Conservation (phyloP, 1,139 yeast genomes). For the Protomyces inundatus region DNA sequence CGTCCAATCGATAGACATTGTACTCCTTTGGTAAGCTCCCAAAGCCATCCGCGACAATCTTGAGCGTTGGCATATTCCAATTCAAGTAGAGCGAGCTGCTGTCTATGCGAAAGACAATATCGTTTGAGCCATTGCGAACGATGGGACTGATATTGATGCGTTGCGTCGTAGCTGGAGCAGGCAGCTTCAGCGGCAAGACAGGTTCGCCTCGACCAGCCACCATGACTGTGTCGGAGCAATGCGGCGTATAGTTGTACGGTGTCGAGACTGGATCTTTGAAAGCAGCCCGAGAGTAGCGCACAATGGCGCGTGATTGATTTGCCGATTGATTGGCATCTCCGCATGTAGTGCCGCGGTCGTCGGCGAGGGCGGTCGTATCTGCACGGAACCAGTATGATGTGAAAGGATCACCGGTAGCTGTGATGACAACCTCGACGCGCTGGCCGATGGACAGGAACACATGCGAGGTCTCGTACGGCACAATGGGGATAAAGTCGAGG, state of each 20-base stretch:
- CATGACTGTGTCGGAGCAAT: not conserved
- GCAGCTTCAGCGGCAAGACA: not conserved
- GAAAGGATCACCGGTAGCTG: slow-evolving; percentile 22
- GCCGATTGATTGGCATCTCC: not conserved
- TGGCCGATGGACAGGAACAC: slow-evolving; percentile 47
- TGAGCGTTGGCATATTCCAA: not conserved
- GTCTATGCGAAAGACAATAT: not conserved
- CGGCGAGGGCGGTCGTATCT: slow-evolving; percentile 28
- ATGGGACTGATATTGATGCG: not conserved
- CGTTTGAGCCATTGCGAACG: not conserved
- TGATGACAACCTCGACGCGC: slow-evolving; percentile 59
- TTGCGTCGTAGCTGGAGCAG: not conserved
- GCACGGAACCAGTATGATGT: slow-evolving; percentile 40
- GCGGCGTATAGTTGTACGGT: not conserved
- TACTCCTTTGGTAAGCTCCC: not conserved
- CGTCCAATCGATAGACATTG: not conserved
- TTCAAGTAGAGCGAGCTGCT: not conserved
- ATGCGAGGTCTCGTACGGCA: slow-evolving; percentile 26
- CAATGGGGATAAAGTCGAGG: slow-evolving; percentile 29
- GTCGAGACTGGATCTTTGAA: not conserved
- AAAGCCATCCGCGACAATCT: not conserved
- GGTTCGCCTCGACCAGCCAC: not conserved
- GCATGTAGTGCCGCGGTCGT: not conserved
- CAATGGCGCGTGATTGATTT: not conserved
- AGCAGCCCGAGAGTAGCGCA: not conserved